Percentiles rank a stretch among this genome's conserved stretches.
These are phyloP conservation scores for Fusarium nanum DNA, from an alignment of 2,329 filamentous ascomycete genomes.

Conservation along the genomic window DNA sequence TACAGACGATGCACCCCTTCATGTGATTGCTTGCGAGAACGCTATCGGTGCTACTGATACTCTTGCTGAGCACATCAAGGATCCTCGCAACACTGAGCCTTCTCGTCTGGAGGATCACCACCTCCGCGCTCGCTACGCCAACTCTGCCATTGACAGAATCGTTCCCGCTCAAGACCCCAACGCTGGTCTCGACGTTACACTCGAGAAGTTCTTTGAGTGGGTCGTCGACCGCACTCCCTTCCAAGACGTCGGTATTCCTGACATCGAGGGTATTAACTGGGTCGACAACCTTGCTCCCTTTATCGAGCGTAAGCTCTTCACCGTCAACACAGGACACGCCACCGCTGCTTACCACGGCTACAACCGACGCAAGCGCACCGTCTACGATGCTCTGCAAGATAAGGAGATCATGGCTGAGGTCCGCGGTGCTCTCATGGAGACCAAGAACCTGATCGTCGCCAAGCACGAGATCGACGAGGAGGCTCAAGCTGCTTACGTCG, in stretches of 20 bases:
- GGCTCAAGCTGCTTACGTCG: slow-evolving; percentile 87
- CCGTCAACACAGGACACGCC: slow-evolving; percentile 97
- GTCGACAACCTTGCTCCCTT: slow-evolving; percentile 92
- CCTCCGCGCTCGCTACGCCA: slow-evolving; percentile 87
- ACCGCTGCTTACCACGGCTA: slow-evolving; percentile 96
- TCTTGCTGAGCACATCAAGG: slow-evolving; percentile 83
- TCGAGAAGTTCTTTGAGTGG: slow-evolving; percentile 99
- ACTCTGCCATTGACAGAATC: slow-evolving; percentile 98
- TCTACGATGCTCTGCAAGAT: slow-evolving; percentile 89
- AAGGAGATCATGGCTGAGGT: slow-evolving; percentile 83
- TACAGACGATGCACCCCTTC: too few relatives aligned
- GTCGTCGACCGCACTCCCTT: slow-evolving; percentile 92
- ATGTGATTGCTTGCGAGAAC: slow-evolving; percentile 98
- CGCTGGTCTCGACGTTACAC: slow-evolving; percentile 87
- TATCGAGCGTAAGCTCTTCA: slow-evolving; percentile 99
- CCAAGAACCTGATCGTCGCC: slow-evolving; percentile 82
- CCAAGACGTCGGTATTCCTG: slow-evolving; percentile 70
- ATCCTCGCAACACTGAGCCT: slow-evolving; percentile 75
- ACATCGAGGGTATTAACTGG: slow-evolving; percentile 91
- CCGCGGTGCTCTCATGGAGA: slow-evolving; percentile 83
- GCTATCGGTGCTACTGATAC: slow-evolving; percentile 94
- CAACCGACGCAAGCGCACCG: slow-evolving; percentile 84
- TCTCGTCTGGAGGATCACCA: slow-evolving; percentile 75
- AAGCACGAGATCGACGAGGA: slow-evolving; percentile 83
- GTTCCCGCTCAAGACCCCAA: slow-evolving; percentile 88